phyloP scores from a whole-genome alignment of 73 alveolate species.

The Tetrahymena borealis region DNA sequence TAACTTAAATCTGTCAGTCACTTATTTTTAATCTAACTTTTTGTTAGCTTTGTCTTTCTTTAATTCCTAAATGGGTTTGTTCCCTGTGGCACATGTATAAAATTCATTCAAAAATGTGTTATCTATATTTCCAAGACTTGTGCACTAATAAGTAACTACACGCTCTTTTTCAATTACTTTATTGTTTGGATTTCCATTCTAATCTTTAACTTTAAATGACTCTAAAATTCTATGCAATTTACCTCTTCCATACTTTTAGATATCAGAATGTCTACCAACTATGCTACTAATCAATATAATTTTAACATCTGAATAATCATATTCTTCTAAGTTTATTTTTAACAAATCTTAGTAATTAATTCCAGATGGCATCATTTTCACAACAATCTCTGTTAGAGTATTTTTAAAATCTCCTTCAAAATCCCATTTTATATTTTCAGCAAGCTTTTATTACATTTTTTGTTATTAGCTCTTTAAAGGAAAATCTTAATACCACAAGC shows the following conservation, averaged over 20 bases:
- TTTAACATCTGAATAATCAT: conserved; percentile 33
- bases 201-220: not conserved
- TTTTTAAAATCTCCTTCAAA: conserved; percentile 17
- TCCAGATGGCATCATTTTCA: conserved; percentile 14
- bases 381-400: not conserved
- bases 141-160: conserved; percentile 20
- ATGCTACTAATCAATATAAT: conserved; percentile 16
- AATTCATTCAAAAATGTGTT: conserved; percentile 13
- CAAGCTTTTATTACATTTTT: not conserved
- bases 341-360: conserved; percentile 14
- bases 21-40: not conserved
- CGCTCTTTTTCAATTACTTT: not conserved
- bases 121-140: conserved; percentile 31
- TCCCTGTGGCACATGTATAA: conserved; percentile 4
- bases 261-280: conserved; percentile 20
- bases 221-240: conserved; percentile 3
- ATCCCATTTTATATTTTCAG: not conserved
- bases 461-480: not conserved
- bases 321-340: conserved; percentile 32
- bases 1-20: conserved; percentile 6
- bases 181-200: conserved; percentile 5
- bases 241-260: conserved; percentile 5
- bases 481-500: conserved; percentile 33
- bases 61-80: not conserved
- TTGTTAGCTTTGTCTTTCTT: conserved; percentile 11